Evolutionary conservation across 2,329 filamentous ascomycete species (phyloP), one percentile per base, ranked within the genome.

Genomic region (Botrytis fragariae): DNA sequence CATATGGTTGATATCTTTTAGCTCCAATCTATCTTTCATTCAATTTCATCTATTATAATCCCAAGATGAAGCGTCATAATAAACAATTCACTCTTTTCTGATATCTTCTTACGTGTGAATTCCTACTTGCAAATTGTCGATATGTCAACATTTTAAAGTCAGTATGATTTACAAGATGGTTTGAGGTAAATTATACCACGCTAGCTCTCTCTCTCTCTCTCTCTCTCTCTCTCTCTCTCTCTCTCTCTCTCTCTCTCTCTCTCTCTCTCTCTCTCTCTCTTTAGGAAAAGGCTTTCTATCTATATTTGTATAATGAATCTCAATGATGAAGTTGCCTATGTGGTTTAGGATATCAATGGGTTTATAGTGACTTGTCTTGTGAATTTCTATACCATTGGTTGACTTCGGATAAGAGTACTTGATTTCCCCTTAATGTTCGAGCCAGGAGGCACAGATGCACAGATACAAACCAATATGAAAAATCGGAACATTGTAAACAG

Each of bases 341-440:
- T 18, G 5, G 6, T 16, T 29, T 8, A 29, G 14, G 14, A 57
- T 8, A 9, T 57, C 3, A 2, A 2, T 57, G 6, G 1, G 29
- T 3, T 57, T 39, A 2, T 18, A 18, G 12, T n/a, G 12, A 39
- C 25, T 51, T 51, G 10, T 39, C 22, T 42, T 42, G 1, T 4
- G 16, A 37, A 42, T 57, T 68, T 18, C 2, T 57, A 20, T 22
- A 2, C 20, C 20, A 35, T 32, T 18, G 2, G 8, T 57, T 22
- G 18, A 22, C 20, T 6, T 22, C 1, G 16, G 25, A 32, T 37
- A 68, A 54, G 20, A 16, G 29, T 1, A 22, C 12, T 42, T 1
- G 16, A 4, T 22, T 16, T 1, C 25, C n/a, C 12, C 29, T n/a
- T 54, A 1, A 18, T 29, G 4, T 1, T 16, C 0, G 12, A 20